Percentiles rank a stretch among this genome's conserved stretches.
These are phyloP conservation scores for Balamuthia mandrillaris DNA, from an alignment of 208 protist genomes.

Conservation along the genomic window DNA sequence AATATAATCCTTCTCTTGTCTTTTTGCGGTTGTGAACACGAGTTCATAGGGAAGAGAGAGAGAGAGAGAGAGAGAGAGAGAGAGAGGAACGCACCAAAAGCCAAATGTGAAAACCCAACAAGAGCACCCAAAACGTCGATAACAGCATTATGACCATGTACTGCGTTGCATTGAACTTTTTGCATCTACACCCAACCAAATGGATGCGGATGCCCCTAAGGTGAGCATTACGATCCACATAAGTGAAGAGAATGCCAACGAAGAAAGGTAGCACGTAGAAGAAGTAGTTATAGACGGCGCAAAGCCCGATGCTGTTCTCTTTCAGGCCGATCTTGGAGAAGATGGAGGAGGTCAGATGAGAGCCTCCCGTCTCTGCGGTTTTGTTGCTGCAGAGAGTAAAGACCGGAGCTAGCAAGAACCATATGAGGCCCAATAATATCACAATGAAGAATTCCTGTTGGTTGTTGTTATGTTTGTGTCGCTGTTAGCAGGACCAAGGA, in stretches of 20 bases:
- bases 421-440: background rate
- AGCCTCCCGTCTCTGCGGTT: background rate
- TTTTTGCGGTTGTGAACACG: background rate
- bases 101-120: constrained; percentile 32
- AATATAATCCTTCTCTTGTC: no score
- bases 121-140: background rate
- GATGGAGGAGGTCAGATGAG: background rate
- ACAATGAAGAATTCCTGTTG: constrained; percentile 18
- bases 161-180: background rate
- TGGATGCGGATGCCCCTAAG: constrained; percentile 1
- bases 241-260: constrained; percentile 20
- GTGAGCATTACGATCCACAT: background rate
- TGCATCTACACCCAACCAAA: background rate
- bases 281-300: constrained; percentile 26
- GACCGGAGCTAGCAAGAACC: constrained; percentile 16
- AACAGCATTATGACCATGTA: background rate
- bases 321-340: background rate
- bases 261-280: constrained; percentile 41
- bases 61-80: background rate
- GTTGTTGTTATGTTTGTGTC: background rate
- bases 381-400: background rate
- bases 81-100: background rate
- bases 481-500: background rate
- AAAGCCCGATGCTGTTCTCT: background rate
- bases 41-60: background rate